Percentiles rank a stretch among this genome's conserved stretches.
These are phyloP conservation scores for Terana coerulea DNA, from an alignment of 768 basidiomycete species.

Conservation along the genomic window DNA sequence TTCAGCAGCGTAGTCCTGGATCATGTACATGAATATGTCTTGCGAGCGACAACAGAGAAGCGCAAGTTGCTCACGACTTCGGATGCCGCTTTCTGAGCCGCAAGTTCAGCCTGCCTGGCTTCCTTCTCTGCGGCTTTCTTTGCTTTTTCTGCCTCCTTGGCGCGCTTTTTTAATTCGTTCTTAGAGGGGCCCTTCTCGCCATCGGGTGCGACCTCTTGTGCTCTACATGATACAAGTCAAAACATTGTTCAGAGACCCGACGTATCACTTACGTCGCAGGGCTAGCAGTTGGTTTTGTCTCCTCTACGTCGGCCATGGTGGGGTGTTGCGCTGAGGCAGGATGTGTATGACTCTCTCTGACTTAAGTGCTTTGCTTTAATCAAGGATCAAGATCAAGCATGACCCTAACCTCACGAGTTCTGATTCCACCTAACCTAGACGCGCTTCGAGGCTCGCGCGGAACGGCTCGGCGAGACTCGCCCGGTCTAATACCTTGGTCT, in stretches of 20 bases:
- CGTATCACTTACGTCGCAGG: not conserved
- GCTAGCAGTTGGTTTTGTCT: not conserved
- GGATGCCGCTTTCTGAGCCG: slow-evolving; percentile 57
- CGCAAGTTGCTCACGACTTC: slow-evolving; percentile 47
- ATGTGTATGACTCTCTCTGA: not conserved
- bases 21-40: not conserved
- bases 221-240: not conserved
- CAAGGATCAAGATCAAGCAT: slow-evolving; percentile 2
- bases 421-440: slow-evolving; percentile 3
- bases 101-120: slow-evolving; percentile 73
- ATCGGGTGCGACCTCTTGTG: slow-evolving; percentile 13
- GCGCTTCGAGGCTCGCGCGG: not conserved
- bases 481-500: slow-evolving; percentile 6
- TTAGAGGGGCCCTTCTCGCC: slow-evolving; percentile 64
- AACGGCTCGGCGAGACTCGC: slow-evolving; percentile 7
- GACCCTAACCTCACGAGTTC: not conserved
- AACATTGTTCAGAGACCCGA: not conserved
- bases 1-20: slow-evolving; percentile 69
- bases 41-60: not conserved
- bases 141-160: slow-evolving; percentile 88
- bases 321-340: not conserved
- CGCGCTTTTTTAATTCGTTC: slow-evolving; percentile 86
- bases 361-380: not conserved
- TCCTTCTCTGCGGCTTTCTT: slow-evolving; percentile 85
- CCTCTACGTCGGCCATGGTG: slow-evolving; percentile 23